phyloP scores from a whole-genome alignment of 768 basidiomycete species.

The Mycena crocata region DNA sequence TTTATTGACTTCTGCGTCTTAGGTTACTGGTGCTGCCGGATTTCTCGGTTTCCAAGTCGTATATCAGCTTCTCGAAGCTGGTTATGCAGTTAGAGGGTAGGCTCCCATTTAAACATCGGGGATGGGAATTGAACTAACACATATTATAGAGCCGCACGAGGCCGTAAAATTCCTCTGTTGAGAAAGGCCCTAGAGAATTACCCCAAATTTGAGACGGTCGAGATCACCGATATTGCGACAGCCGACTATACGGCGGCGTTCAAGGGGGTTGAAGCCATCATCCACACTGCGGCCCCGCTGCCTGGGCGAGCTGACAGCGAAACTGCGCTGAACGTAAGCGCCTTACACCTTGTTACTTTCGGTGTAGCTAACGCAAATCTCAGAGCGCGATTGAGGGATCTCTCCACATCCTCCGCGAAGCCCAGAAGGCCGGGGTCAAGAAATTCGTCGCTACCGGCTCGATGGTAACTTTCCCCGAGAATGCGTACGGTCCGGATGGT shows the following conservation, averaged over 20 bases:
- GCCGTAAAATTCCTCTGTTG: slow-evolving; percentile 27
- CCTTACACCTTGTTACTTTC: not conserved
- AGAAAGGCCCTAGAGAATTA: slow-evolving; percentile 30
- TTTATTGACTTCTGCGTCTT: not conserved
- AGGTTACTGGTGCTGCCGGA: slow-evolving; percentile 22
- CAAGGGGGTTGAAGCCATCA: slow-evolving; percentile 24
- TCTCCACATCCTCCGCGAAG: slow-evolving; percentile 41
- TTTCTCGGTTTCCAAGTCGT: slow-evolving; percentile 36
- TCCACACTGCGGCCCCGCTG: slow-evolving; percentile 29
- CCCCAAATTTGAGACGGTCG: slow-evolving; percentile 31
- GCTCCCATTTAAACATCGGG: not conserved
- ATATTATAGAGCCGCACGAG: slow-evolving; percentile 28
- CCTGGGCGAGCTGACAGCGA: slow-evolving; percentile 22
- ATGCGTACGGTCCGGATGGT: slow-evolving; percentile 24
- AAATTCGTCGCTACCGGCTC: slow-evolving; percentile 40
- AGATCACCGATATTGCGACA: slow-evolving; percentile 31
- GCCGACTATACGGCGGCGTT: slow-evolving; percentile 23
- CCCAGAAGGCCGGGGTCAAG: slow-evolving; percentile 36
- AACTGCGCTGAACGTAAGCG: slow-evolving; percentile 12
- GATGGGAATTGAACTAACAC: not conserved
- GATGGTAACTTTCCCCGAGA: slow-evolving; percentile 26
- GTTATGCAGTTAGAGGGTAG: slow-evolving; percentile 33
- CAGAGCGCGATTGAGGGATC: slow-evolving; percentile 43
- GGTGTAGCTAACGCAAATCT: not conserved
- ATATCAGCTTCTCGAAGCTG: slow-evolving; percentile 27